phyloP scores from a whole-genome alignment of 495 filamentous ascomycete genomes.

The Lasiosphaeriaceae sp. region DNA sequence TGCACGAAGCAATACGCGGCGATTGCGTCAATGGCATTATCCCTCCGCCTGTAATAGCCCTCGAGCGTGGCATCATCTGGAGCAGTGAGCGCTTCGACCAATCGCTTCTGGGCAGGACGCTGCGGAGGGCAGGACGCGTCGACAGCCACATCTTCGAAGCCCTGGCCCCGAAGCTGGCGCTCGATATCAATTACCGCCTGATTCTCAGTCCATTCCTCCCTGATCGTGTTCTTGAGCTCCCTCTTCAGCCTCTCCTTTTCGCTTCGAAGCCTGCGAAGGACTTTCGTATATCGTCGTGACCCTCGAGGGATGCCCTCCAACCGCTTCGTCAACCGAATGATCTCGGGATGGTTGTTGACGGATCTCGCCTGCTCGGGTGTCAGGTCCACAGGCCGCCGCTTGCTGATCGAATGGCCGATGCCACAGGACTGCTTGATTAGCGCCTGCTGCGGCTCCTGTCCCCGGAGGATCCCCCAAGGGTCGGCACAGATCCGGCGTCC shows the following conservation, averaged over 20 bases:
- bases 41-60: conserved; percentile 5
- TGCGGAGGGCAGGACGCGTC: background rate
- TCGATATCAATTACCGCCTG: conserved; percentile 8
- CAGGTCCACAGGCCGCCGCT: background rate
- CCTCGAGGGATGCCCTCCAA: too few species aligned
- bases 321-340: background rate
- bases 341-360: background rate
- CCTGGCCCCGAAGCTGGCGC: conserved; percentile 2
- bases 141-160: conserved; percentile 5
- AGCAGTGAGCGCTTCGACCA: conserved; percentile 5
- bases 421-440: conserved; percentile 1
- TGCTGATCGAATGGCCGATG: background rate
- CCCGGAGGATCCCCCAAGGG: conserved; percentile 3
- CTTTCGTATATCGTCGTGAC: conserved; percentile 2
- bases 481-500: conserved; percentile 2
- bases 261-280: conserved; percentile 3
- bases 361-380: background rate
- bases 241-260: conserved; percentile 1
- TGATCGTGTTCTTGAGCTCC: conserved; percentile 8
- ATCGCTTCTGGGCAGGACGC: conserved; percentile 5
- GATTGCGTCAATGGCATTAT: conserved; percentile 4
- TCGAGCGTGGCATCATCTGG: conserved; percentile 4
- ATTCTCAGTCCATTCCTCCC: conserved; percentile 8
- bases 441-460: conserved; percentile 3
- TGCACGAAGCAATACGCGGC: conserved; percentile 4